A percentile compares a stretch with the other conserved stretches of the same genome.
Conservation (phyloP, 352 stramenopile species). For the Globisporangium canariense region DNA sequence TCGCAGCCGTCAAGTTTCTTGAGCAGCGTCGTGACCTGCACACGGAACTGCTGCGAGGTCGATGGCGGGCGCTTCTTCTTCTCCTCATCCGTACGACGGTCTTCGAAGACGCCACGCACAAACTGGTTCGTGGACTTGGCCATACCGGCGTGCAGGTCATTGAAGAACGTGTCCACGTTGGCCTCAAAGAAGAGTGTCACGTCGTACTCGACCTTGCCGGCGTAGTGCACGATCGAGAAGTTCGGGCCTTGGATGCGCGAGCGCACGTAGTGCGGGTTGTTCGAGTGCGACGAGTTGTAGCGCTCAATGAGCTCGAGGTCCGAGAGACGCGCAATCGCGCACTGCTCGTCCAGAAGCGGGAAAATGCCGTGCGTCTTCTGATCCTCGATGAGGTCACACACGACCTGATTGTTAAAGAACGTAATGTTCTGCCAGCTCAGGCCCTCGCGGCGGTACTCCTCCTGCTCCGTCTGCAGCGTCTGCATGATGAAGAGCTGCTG, state of each 20-base stretch:
- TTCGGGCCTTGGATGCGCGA: slow-evolving; percentile 65
- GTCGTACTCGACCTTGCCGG: slow-evolving; percentile 84
- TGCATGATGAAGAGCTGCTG: slow-evolving; percentile 87
- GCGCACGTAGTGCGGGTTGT: slow-evolving; percentile 72
- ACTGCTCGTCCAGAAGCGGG: slow-evolving; percentile 78
- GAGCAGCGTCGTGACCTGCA: slow-evolving; percentile 76
- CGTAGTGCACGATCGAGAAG: slow-evolving; percentile 85
- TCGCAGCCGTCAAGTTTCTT: slow-evolving; percentile 85
- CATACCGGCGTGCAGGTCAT: slow-evolving; percentile 75
- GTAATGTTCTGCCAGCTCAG: slow-evolving; percentile 71
- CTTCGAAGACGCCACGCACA: slow-evolving; percentile 76
- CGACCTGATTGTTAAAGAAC: slow-evolving; percentile 88
- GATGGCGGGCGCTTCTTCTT: slow-evolving; percentile 83
- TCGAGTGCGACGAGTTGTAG: slow-evolving; percentile 66
- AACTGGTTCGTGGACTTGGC: slow-evolving; percentile 67
- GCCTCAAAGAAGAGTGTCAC: slow-evolving; percentile 83
- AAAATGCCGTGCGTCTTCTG: slow-evolving; percentile 81
- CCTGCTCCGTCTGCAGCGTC: slow-evolving; percentile 75
- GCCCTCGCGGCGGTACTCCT: slow-evolving; percentile 72
- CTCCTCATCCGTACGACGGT: slow-evolving; percentile 73
- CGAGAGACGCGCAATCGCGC: slow-evolving; percentile 62
- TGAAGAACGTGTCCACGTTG: slow-evolving; percentile 86
- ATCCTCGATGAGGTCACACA: slow-evolving; percentile 88
- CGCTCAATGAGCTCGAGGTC: slow-evolving; percentile 76
- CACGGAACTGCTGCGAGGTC: slow-evolving; percentile 82